These are phyloP conservation scores for Pyrenophora graminea DNA, from an alignment of 2,329 filamentous ascomycete genomes.

Conservation along the genomic window DNA sequence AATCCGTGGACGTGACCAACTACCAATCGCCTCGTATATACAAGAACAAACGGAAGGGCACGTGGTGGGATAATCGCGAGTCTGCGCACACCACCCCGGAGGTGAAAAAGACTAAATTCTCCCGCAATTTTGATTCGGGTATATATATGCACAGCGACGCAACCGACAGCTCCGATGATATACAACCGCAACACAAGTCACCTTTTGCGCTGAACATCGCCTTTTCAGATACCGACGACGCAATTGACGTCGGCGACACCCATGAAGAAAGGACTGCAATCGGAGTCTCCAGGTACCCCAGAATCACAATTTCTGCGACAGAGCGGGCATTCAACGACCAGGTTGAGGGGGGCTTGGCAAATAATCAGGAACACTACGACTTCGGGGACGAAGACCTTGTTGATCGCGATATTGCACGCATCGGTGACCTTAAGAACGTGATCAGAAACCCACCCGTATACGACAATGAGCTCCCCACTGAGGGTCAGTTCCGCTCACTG, in stretches of 20 bases:
- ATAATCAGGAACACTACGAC: constrained; percentile 22
- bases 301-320: constrained; percentile 10
- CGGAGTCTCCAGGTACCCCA: background rate
- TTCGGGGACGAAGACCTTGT: constrained; percentile 18
- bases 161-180: constrained; percentile 21
- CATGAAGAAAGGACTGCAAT: background rate
- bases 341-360: constrained; percentile 21
- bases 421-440: constrained; percentile 31
- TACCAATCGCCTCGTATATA: constrained; percentile 38
- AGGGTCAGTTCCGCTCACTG: constrained; percentile 39
- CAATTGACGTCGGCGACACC: background rate
- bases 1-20: constrained; percentile 36
- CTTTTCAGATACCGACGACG: constrained; percentile 4
- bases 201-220: constrained; percentile 17
- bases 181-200: constrained; percentile 18
- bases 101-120: constrained; percentile 35
- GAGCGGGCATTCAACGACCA: constrained; percentile 16
- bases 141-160: constrained; percentile 40
- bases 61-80: constrained; percentile 36
- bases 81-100: constrained; percentile 19
- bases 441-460: constrained; percentile 31
- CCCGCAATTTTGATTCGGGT: constrained; percentile 39
- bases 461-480: constrained; percentile 29
- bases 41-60: constrained; percentile 40
- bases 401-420: constrained; percentile 31